Evolutionary conservation across 2,329 filamentous ascomycete genomes (phyloP), one percentile per base, ranked within the genome.

Genomic region (Pseudocercospora fijiensis): DNA sequence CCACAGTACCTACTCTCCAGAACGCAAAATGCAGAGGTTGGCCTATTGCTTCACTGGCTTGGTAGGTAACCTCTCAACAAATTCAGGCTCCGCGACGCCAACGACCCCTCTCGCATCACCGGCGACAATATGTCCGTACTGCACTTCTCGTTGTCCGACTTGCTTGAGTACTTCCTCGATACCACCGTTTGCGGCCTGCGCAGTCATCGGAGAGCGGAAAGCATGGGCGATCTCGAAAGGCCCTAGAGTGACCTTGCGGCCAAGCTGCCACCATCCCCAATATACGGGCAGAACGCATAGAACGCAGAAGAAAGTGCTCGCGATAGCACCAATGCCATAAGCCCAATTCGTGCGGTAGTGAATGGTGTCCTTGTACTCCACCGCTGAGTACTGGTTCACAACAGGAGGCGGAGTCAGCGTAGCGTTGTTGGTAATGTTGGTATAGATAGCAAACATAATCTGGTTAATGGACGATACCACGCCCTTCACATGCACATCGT

Each of bases 201-300:
- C 24, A 22, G 57, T 59, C 41, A 59, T 45, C 6, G 41, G 57
- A 7, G 57, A 59, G 16, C 57, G 47, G 43, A 76, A 76, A 3
- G 74, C 75, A 47, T 75, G 70, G 1, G 74, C 73, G 24, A 77
- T 76, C 41, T 76, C 75, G 2, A 77, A 70, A 4, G 75, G 75
- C 13, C 71, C 71, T 0, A 77, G 67, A 3, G 73, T 72, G 18
- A 76, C 57, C 49, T 53, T 52, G 2, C 49, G 49, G 1, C 49
- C 49, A n/a, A 52, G 49, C 24, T 52, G 49, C 49, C 49, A 76
- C 70, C 71, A 76, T 11, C 73, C 72, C 69, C 69, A 76, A 68
- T 74, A 76, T 1, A 71, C 70, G 26, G 74, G 72, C 0, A 74
- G 62, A 0, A 76, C 72, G 60, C 70, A 68, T 24, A 75, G 30